Conservation (phyloP, 768 basidiomycete genomes). For the Russula olivacea region DNA sequence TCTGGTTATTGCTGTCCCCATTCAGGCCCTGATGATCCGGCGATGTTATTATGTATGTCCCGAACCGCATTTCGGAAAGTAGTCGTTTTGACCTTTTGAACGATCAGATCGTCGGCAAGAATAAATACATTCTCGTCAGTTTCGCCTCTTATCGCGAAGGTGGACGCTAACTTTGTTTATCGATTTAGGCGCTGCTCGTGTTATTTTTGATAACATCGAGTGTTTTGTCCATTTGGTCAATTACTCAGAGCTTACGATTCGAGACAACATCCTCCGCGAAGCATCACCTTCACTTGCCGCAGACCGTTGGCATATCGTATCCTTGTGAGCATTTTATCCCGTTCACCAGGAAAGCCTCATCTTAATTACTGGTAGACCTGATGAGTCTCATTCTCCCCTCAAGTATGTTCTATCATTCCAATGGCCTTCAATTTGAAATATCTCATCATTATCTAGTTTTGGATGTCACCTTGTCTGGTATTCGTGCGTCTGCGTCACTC, state of each 20-base stretch:
- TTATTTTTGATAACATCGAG: constrained; percentile 2
- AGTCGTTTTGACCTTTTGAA: not conserved
- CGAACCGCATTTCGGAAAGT: not conserved
- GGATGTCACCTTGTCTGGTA: constrained; percentile 1
- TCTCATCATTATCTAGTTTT: constrained; percentile 6
- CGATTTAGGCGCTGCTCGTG: constrained; percentile 5
- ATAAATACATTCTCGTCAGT: constrained; percentile 6
- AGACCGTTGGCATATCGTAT: not conserved
- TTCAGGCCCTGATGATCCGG: constrained; percentile 14
- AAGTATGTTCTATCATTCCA: not conserved
- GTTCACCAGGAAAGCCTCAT: not conserved
- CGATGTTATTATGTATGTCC: constrained; percentile 18
- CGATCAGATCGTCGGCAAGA: constrained; percentile 4
- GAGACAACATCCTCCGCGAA: too few relatives aligned
- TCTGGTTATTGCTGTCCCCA: constrained; percentile 1
- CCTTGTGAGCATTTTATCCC: constrained; percentile 8
- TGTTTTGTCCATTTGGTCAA: not conserved
- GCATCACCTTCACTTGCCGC: not conserved
- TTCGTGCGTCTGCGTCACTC: constrained; percentile 11
- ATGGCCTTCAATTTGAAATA: not conserved
- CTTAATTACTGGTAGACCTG: not conserved
- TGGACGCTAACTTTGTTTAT: not conserved
- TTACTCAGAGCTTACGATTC: not conserved
- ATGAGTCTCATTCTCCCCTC: constrained; percentile 12
- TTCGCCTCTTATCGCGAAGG: not conserved